Evolutionary conservation across 148 eudicot genomes (phyloP).

Genomic region (Talinum fruticosum): DNA sequence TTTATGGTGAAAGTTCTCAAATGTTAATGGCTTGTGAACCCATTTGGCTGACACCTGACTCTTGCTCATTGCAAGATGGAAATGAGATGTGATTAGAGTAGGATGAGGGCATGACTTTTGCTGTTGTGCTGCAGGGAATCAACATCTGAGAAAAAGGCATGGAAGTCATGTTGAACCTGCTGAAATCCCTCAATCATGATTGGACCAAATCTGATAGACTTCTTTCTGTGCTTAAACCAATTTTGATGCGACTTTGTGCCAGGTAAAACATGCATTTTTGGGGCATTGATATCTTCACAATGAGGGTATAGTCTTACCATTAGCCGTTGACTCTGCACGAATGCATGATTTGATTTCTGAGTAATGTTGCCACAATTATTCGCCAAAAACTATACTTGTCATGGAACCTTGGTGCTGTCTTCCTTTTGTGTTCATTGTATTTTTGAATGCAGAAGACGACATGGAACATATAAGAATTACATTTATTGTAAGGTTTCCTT

Average conservation of each 20-base stretch:
- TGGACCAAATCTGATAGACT: conserved; percentile 62
- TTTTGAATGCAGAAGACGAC: background rate
- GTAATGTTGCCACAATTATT: background rate
- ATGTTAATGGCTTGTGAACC: background rate
- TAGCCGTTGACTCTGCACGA: background rate
- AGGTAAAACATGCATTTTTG: conserved; percentile 40
- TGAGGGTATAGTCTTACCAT: background rate
- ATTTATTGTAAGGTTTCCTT: background rate
- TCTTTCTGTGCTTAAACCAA: conserved; percentile 42
- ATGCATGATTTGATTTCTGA: background rate
- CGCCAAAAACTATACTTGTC: background rate
- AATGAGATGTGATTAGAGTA: background rate
- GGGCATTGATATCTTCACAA: background rate
- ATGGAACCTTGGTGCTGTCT: background rate
- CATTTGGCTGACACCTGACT: background rate
- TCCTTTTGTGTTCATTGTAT: background rate
- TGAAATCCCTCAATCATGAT: conserved; percentile 48
- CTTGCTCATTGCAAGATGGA: background rate
- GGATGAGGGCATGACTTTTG: background rate
- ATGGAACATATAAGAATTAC: background rate
- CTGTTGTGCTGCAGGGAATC: conserved; percentile 41
- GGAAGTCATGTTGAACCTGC: conserved; percentile 63
- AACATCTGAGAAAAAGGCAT: conserved; percentile 46
- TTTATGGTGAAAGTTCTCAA: background rate
- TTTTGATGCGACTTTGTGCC: conserved; percentile 81